Base-by-base conservation (phyloP, 2,329 filamentous ascomycete species). In the Venturia asperata region DNA sequence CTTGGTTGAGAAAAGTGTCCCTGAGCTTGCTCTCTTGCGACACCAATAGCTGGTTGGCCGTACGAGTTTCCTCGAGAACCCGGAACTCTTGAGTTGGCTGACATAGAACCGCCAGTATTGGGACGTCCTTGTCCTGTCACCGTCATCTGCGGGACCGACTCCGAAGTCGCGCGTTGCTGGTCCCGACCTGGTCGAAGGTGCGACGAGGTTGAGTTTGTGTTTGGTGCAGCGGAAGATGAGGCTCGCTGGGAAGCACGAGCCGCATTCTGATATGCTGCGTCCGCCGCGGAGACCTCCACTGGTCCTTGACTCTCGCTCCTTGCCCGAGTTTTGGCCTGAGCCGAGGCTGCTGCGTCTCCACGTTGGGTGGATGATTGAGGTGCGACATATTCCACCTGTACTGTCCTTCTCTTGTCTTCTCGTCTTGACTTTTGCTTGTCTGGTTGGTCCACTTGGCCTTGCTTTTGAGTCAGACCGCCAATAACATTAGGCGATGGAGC, bases 321-420 rank as follows among this genome's bases (percentile, higher is more conserved):
- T 68, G 81, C 81, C 65, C 83, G 79, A 62, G 83, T 80, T 72
- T 81, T 68, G 5, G 70, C 70, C 62, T 69, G 68, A 64, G 74
- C 76, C 24, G 70, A 67, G 61, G 73, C 70, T 27, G 77, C 75
- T 34, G 75, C 76, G 42, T 85, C 85, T 39, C 89, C 91, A 68
- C 93, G 85, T 68, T 88, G 84, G 0, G 93, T 97, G 72, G 93
- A 87, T 6, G 91, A 95, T 34, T 88, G 87, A 30, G 94, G 94
- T 24, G 92, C 90, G 65, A 97, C 94, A 76, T 99, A 99, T 79
- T 99, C 94, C 67, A 99, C 90, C 77, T 99, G 94, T 0, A 99
- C 91, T 0, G 94, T 99, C 70, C 92, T 86, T 66, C 94, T 87
- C 78, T 97, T 97, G 71, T 89, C 89, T 74, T 97, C 92, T 70